A percentile compares a stretch with the other conserved stretches of the same genome.
These are phyloP conservation scores for Calocera viscosa DNA, from an alignment of 768 basidiomycete species.

Conservation along the genomic window DNA sequence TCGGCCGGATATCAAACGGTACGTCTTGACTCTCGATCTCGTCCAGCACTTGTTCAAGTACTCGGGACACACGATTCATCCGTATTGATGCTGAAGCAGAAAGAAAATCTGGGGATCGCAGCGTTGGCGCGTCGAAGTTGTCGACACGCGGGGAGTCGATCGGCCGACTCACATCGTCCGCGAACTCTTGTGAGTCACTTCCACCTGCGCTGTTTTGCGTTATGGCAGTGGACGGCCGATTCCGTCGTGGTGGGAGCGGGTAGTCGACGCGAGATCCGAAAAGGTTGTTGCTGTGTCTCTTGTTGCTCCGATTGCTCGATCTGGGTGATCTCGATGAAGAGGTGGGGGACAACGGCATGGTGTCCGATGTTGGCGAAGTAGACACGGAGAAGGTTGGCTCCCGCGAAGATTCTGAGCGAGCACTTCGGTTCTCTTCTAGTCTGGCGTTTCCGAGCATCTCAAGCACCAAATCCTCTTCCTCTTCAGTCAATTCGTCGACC, in stretches of 20 bases:
- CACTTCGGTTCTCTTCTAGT: slow-evolving; percentile 6
- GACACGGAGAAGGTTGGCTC: slow-evolving; percentile 9
- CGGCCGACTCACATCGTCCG: not conserved
- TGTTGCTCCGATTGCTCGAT: slow-evolving; percentile 63
- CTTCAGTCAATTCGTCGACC: slow-evolving; percentile 58
- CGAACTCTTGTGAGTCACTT: not conserved
- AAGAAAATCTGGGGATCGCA: not conserved
- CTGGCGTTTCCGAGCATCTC: slow-evolving; percentile 41
- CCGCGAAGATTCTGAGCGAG: slow-evolving; percentile 10
- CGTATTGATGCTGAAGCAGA: not conserved
- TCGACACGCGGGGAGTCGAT: not conserved
- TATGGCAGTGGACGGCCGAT: not conserved
- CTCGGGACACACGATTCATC: not conserved
- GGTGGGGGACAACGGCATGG: slow-evolving; percentile 17
- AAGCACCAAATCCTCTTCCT: slow-evolving; percentile 74
- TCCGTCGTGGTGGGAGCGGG: not conserved
- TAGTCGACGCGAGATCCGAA: slow-evolving; percentile 44
- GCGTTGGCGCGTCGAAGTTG: not conserved
- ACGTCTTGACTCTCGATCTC: not conserved
- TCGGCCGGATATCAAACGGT: not conserved
- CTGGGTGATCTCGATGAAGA: slow-evolving; percentile 31
- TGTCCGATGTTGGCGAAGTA: slow-evolving; percentile 7
- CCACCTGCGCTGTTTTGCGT: not conserved
- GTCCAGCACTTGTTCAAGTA: slow-evolving; percentile 1
- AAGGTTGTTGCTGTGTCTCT: slow-evolving; percentile 79